A percentile compares a stretch with the other conserved stretches of the same genome.
phyloP scores from a whole-genome alignment of 2,329 filamentous ascomycete species.

The Stagonosporopsis rhizophila region DNA sequence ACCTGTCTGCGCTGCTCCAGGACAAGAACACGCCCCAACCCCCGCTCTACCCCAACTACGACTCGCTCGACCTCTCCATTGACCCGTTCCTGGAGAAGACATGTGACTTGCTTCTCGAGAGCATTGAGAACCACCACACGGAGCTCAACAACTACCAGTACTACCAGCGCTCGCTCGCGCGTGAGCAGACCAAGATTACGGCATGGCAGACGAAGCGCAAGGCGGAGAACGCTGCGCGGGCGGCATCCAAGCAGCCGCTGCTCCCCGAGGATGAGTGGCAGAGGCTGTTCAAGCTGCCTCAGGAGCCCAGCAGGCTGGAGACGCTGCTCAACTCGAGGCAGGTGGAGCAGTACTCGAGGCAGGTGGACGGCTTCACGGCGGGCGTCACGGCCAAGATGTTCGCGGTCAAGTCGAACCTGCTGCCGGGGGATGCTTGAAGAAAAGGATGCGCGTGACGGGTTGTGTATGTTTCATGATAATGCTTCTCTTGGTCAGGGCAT shows the following conservation, averaged over 20 bases:
- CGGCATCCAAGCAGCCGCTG: slow-evolving; percentile 83
- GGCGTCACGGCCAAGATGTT: slow-evolving; percentile 97
- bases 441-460: slow-evolving; percentile 25
- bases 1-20: slow-evolving; percentile 77
- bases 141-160: slow-evolving; percentile 99
- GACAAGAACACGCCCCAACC: slow-evolving; percentile 64
- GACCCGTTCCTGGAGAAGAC: slow-evolving; percentile 99
- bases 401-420: slow-evolving; percentile 76
- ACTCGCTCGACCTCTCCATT: slow-evolving; percentile 88
- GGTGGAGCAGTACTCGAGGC: slow-evolving; percentile 96
- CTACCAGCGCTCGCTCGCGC: slow-evolving; percentile 91
- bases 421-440: slow-evolving; percentile 59
- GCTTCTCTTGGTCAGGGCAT: slow-evolving; percentile 47
- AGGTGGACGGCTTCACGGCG: slow-evolving; percentile 95
- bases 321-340: slow-evolving; percentile 94
- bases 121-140: slow-evolving; percentile 97
- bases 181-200: slow-evolving; percentile 95
- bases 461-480: slow-evolving; percentile 39
- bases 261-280: slow-evolving; percentile 98
- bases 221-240: slow-evolving; percentile 87
- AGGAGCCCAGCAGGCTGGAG: slow-evolving; percentile 91
- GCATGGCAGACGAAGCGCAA: slow-evolving; percentile 98
- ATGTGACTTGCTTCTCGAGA: slow-evolving; percentile 92
- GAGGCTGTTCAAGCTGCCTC: slow-evolving; percentile 95
- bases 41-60: slow-evolving; percentile 86